Conservation (phyloP, 257 asterid species). For the Thymus quinquecostatus region DNA sequence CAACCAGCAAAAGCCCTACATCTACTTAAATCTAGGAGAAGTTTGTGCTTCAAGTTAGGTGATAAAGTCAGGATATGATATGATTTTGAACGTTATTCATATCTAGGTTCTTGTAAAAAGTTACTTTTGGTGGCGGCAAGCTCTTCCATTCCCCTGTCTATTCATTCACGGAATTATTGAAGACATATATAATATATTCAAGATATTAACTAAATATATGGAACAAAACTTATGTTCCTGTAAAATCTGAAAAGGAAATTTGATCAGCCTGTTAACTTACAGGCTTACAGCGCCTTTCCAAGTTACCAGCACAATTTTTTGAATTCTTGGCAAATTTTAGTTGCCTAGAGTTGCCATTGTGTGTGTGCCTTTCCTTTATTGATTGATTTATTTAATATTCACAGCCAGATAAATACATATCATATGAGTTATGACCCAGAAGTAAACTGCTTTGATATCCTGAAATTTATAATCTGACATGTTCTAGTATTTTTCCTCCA, state of each 20-base stretch:
- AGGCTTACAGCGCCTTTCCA: conserved; percentile 16
- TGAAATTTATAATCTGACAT: conserved; percentile 30
- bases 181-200: background rate
- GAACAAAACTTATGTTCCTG: background rate
- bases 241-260: background rate
- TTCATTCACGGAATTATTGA: conserved; percentile 6
- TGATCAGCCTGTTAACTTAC: conserved; percentile 19
- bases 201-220: background rate
- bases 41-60: conserved; percentile 8
- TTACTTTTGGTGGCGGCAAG: background rate
- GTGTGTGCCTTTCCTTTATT: background rate
- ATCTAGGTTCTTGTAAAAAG: background rate
- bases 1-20: conserved; percentile 6
- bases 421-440: background rate
- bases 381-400: background rate
- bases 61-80: conserved; percentile 16
- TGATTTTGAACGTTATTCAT: background rate
- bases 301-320: conserved; percentile 7
- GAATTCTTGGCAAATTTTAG: background rate
- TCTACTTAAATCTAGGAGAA: background rate
- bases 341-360: background rate
- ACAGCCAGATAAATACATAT: conserved; percentile 12
- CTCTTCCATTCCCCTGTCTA: background rate
- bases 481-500: conserved; percentile 33
- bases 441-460: conserved; percentile 21